Conservation (phyloP, 495 filamentous ascomycete genomes). For the Pseudevernia furfuracea region DNA sequence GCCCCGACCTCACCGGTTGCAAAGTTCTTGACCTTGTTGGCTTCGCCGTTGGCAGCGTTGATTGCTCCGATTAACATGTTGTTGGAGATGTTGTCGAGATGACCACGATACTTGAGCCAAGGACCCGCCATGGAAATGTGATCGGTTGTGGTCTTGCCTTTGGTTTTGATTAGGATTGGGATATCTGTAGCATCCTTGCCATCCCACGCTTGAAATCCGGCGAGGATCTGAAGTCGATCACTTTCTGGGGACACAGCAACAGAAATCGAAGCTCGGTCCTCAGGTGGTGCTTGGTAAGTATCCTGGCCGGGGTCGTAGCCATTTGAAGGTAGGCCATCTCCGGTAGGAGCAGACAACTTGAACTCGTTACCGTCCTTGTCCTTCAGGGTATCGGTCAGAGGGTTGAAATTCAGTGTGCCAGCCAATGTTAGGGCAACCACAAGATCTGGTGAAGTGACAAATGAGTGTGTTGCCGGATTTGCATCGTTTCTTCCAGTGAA, state of each 20-base stretch:
- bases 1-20: slow-evolving; percentile 75
- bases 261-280: slow-evolving; percentile 58
- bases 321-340: slow-evolving; percentile 67
- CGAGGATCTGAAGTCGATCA: slow-evolving; percentile 89
- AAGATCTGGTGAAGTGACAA: slow-evolving; percentile 96
- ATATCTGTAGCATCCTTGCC: slow-evolving; percentile 84
- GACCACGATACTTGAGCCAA: slow-evolving; percentile 99
- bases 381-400: slow-evolving; percentile 86
- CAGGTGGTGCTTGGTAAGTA: slow-evolving; percentile 95
- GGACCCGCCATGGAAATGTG: slow-evolving; percentile 99
- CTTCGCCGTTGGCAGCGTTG: slow-evolving; percentile 91
- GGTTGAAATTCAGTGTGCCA: slow-evolving; percentile 92
- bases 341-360: slow-evolving; percentile 68
- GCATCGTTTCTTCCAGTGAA: slow-evolving; percentile 99
- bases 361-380: slow-evolving; percentile 98
- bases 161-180: slow-evolving; percentile 93
- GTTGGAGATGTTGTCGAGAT: slow-evolving; percentile 99
- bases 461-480: slow-evolving; percentile 96
- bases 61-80: slow-evolving; percentile 99
- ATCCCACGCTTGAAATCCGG: slow-evolving; percentile 82
- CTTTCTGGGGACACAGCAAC: slow-evolving; percentile 84
- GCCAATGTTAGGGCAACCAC: slow-evolving; percentile 81
- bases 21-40: slow-evolving; percentile 95
- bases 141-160: slow-evolving; percentile 98
- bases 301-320: slow-evolving; percentile 92